Percentiles rank a stretch among this genome's conserved stretches.
phyloP scores from a whole-genome alignment of 1,284 basidiomycete genomes.

The Trichosporon sp. region DNA sequence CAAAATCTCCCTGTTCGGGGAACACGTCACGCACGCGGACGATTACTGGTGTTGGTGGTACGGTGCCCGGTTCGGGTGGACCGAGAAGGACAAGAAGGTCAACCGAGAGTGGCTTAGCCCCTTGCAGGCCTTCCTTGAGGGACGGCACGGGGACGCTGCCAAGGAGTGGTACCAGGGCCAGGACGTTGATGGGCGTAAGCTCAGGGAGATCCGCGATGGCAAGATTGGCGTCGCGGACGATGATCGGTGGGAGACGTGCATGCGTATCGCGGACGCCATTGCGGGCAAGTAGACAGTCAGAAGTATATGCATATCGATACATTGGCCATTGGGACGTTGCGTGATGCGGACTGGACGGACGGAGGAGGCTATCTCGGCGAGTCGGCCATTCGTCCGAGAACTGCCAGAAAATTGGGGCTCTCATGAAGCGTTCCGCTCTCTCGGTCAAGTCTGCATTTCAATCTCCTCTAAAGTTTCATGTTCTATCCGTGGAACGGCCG shows the following conservation, averaged over 20 bases:
- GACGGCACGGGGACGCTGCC: slow-evolving; percentile 28
- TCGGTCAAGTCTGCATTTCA: no score
- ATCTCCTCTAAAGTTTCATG: no score
- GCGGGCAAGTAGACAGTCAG: slow-evolving; percentile 14
- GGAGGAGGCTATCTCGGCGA: no score
- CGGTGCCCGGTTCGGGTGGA: slow-evolving; percentile 32
- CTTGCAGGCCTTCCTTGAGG: slow-evolving; percentile 30
- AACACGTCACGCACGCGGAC: slow-evolving; percentile 36
- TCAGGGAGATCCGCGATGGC: slow-evolving; percentile 30
- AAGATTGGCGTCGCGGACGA: slow-evolving; percentile 34
- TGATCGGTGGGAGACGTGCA: slow-evolving; percentile 36
- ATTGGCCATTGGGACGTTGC: no score
- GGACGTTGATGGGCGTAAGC: slow-evolving; percentile 12
- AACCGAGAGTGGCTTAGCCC: slow-evolving; percentile 32
- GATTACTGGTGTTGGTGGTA: slow-evolving; percentile 39
- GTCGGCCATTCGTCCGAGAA: no score
- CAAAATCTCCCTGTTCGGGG: slow-evolving; percentile 19
- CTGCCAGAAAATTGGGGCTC: no score
- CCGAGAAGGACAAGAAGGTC: slow-evolving; percentile 24
- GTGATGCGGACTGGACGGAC: no score
- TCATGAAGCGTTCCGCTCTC: no score
- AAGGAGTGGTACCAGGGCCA: slow-evolving; percentile 32
- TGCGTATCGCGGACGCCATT: slow-evolving; percentile 28
- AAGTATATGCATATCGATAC: no score
- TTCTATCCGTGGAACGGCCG: no score